Base-by-base conservation (phyloP, 306 rosid species). In the Dalbergia cochinchinensis region DNA sequence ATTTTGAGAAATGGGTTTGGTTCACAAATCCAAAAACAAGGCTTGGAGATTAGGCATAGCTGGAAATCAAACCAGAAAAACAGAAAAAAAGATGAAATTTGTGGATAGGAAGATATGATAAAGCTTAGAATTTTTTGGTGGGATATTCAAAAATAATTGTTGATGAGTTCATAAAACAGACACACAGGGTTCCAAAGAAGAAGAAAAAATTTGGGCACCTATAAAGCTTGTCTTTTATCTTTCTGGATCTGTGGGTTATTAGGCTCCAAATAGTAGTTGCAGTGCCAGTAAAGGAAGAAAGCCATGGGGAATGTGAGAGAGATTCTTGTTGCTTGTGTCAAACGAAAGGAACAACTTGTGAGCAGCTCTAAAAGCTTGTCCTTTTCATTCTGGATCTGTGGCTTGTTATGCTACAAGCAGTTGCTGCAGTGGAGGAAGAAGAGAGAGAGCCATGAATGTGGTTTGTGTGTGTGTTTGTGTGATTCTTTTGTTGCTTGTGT, bases 391-490 rank as follows among this genome's bases (percentile, higher is more conserved):
- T 62, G 51, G 44, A 16, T 80, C 10, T 44, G 75, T 55, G 59
- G 78, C 39, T 39, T 73, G 13, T 73, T 65, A 74, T 26, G 45
- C 65, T 48, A 68, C 69, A 71, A 41, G 41, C 35, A 60, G 71
- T 69, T 10, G 47, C 60, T 44, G 61, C 4, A 66, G 53, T 10
- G 14, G 53, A 10, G 10, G 15, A 47, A 47, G 53, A 12, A 70
- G 14, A 26, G 26, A 65, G 64, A 74, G 59, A 42, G 73, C 81
- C 79, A 81, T 76, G 73, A 67, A 59, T 78, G 41, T 37, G 41
- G 5, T 4, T 37, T 37, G 41, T 37, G 41, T 37, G 47, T 42
- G 47, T 37, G 41, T 37, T 11, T 42, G 47, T 37, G 79, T 13
- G 8, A 65, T 26, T 20, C 35, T 69, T 69, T 37, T 39, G 79